Percentiles rank a stretch among this genome's conserved stretches.
Evolutionary conservation across 2,329 filamentous ascomycete species (phyloP).

Genomic region (Botrytis elliptica): DNA sequence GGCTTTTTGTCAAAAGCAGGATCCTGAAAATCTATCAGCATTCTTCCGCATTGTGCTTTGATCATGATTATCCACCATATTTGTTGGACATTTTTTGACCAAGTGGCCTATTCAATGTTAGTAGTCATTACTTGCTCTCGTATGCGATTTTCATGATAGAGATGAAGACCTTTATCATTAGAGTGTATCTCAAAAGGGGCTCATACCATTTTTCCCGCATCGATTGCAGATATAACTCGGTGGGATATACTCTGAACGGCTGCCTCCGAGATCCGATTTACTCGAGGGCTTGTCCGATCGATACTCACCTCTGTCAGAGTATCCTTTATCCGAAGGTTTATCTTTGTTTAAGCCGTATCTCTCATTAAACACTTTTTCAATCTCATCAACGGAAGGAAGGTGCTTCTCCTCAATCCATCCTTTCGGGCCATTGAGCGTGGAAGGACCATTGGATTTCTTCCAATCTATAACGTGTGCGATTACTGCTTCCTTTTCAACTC

Average conservation of each 20-base stretch:
- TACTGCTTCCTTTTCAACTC: constrained; percentile 25
- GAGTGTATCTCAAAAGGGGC: neutral
- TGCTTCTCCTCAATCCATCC: neutral
- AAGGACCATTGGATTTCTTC: constrained; percentile 25
- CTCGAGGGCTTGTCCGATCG: neutral
- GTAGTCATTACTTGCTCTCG: neutral
- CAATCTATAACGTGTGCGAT: constrained; percentile 26
- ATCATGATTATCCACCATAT: constrained; percentile 31
- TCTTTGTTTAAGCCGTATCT: neutral
- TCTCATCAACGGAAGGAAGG: constrained; percentile 21
- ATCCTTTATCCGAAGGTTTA: neutral
- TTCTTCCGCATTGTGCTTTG: neutral
- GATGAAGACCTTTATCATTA: neutral
- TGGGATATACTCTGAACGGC: constrained; percentile 13
- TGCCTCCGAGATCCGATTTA: neutral
- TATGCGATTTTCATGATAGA: neutral
- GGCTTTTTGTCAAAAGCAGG: constrained; percentile 41
- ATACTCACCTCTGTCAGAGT: neutral
- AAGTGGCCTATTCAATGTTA: constrained; percentile 41
- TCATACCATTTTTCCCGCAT: constrained; percentile 32
- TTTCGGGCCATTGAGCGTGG: neutral
- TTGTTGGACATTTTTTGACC: constrained; percentile 45
- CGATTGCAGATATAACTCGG: constrained; percentile 33
- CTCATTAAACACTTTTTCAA: constrained; percentile 24
- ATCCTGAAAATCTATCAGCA: constrained; percentile 31